Evolutionary conservation across 1,284 basidiomycete species (phyloP), one percentile per base, ranked within the genome.

Genomic region (Flammula alnicola): DNA sequence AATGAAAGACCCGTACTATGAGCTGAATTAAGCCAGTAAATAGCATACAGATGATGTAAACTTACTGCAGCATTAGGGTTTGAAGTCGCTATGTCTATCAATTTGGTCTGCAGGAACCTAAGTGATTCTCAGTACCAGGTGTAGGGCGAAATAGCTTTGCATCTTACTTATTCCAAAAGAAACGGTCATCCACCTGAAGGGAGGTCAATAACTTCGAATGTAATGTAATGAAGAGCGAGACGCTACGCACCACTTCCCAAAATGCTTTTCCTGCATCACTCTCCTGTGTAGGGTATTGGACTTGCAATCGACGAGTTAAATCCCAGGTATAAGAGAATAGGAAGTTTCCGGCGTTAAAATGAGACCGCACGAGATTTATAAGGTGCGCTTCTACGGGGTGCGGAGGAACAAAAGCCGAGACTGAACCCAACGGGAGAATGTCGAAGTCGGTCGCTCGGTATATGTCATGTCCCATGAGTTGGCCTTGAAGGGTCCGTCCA

Each of bases 141-240:
- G 23, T 36, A n/a, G 29, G 25, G 31, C 47, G n/a, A 35, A 23
- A 22, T 16, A 44, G 14, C 26, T 31, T 45, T 33, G 37, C 46
- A 65, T 58, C 27, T 56, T 73, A 92, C 81, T 86, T 91, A 72
- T 99, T 99, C 96, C 96, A 99, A 74, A 98, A 99, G 76, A 99
- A 99, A 56, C 96, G 82, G 63, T 97, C 93, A 62, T 99, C 96
- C 25, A 89, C 88, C 82, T 95, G 63, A 35, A 58, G 52, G 36
- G 33, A 42, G 52, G 43, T 47, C 50, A 41, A 25, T 30, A 49
- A 48, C 7, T 46, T 40, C 32, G n/a, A n/a, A n/a, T 8, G 40
- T 25, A 14, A 32, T 36, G n/a, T n/a, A 20, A 46, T 31, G 35
- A 45, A 25, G 16, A 51, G 23, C 14, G 29, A 26, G 11, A 26